Evolutionary conservation across 1,284 basidiomycete species (phyloP).

Genomic region (Golubevia sp.): DNA sequence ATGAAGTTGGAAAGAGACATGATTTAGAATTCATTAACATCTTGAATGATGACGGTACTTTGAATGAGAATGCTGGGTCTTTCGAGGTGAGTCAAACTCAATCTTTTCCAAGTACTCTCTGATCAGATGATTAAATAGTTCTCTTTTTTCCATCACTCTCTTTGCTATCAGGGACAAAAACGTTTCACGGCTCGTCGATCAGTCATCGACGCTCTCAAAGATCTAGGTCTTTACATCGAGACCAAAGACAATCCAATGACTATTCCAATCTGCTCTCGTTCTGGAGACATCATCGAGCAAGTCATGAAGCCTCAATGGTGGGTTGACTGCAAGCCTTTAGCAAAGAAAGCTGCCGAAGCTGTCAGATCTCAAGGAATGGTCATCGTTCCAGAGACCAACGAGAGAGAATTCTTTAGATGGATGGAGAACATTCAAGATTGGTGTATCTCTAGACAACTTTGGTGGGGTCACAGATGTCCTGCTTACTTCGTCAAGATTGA

Average conservation of each 20-base stretch:
- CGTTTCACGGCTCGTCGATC: conserved; percentile 89
- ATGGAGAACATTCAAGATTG: conserved; percentile 95
- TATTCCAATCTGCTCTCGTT: conserved; percentile 56
- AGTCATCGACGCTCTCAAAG: conserved; percentile 83
- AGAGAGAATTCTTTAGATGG: conserved; percentile 96
- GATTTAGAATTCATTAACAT: conserved; percentile 93
- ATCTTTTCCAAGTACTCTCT: not conserved
- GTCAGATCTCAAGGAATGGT: conserved; percentile 67
- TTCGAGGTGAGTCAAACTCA: conserved; percentile 68
- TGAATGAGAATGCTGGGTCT: conserved; percentile 86
- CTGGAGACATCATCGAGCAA: conserved; percentile 91
- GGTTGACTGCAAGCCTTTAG: conserved; percentile 90
- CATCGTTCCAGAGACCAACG: conserved; percentile 82
- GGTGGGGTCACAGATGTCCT: conserved; percentile 98
- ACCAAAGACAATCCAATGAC: conserved; percentile 72
- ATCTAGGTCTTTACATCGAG: conserved; percentile 84
- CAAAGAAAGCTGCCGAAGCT: conserved; percentile 73
- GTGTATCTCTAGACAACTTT: conserved; percentile 98
- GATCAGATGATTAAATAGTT: conserved; percentile 71
- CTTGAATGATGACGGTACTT: conserved; percentile 94
- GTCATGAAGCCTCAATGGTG: conserved; percentile 99
- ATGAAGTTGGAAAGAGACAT: conserved; percentile 88
- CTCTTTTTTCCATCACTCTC: conserved; percentile 46
- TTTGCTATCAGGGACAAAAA: conserved; percentile 65
- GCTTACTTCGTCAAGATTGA: conserved; percentile 91